phyloP scores from a whole-genome alignment of 2,329 filamentous ascomycete species.

The Penicillium sp. region DNA sequence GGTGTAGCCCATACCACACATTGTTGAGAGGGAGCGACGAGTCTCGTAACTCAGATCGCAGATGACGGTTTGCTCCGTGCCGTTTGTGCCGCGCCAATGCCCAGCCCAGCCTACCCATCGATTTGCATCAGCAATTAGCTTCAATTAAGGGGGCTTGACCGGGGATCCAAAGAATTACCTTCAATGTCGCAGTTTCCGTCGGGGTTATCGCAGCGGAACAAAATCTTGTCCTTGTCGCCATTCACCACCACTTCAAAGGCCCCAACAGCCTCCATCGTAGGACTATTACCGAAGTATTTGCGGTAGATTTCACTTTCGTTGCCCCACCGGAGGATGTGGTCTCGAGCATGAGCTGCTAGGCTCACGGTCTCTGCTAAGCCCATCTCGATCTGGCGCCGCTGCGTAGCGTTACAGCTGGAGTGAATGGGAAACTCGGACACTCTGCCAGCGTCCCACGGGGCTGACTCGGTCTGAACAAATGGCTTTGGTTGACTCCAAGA shows the following conservation, averaged over 20 bases:
- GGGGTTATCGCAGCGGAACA: constrained; percentile 64
- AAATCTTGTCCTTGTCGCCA: constrained; percentile 51
- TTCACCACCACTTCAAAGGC: constrained; percentile 57
- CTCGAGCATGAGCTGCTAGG: constrained; percentile 56
- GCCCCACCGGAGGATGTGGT: constrained; percentile 49
- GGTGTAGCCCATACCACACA: constrained; percentile 60
- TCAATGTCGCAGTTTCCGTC: constrained; percentile 56
- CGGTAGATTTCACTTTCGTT: constrained; percentile 53
- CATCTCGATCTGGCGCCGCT: constrained; percentile 50
- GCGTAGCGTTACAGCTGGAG: constrained; percentile 59
- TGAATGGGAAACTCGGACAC: constrained; percentile 50
- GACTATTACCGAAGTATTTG: constrained; percentile 61
- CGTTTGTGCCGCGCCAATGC: constrained; percentile 62
- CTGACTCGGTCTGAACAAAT: constrained; percentile 1
- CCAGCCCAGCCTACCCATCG: constrained; percentile 54
- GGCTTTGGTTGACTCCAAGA: constrained; percentile 7
- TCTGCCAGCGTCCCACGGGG: constrained; percentile 33
- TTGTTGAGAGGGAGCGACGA: constrained; percentile 51
- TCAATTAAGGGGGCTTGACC: background rate
- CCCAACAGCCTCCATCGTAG: constrained; percentile 55
- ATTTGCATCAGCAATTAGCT: background rate
- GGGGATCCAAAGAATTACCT: constrained; percentile 33
- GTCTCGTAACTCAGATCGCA: constrained; percentile 57
- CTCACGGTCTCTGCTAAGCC: constrained; percentile 55
- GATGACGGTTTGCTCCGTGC: constrained; percentile 62